Evolutionary conservation across 345 rosid genomes (phyloP).

Genomic region (Eucalyptus victrix): DNA sequence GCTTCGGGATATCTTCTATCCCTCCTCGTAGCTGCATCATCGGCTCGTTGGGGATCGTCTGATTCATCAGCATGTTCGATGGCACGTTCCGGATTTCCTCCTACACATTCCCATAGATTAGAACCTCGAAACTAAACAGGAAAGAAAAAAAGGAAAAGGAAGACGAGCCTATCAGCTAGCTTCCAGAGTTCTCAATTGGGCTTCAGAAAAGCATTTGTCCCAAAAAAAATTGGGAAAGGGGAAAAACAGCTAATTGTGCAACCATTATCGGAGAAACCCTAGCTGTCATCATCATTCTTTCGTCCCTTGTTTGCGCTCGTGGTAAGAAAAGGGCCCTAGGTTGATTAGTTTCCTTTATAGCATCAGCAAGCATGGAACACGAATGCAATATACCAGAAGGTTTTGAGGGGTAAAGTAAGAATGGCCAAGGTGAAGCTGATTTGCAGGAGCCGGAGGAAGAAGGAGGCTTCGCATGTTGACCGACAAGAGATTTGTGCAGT

Average conservation of each 20-base stretch:
- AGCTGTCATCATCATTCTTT: background rate
- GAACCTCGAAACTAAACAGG: background rate
- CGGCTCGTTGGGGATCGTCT: conserved; percentile 38
- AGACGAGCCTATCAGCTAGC: background rate
- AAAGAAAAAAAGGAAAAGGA: background rate
- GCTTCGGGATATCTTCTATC: conserved; percentile 50
- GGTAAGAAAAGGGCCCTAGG: background rate
- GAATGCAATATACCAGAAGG: conserved; percentile 27
- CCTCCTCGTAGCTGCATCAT: conserved; percentile 44
- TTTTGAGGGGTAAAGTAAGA: conserved; percentile 68
- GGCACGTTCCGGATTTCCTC: conserved; percentile 77
- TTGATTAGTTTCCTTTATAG: background rate
- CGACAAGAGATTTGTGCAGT: conserved; percentile 85
- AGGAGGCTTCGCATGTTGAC: conserved; percentile 65
- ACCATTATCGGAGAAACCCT: background rate
- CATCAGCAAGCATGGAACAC: background rate
- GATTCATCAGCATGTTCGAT: conserved; percentile 57
- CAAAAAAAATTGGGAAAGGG: background rate
- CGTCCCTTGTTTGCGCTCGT: background rate
- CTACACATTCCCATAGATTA: conserved; percentile 11
- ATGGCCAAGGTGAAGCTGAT: conserved; percentile 69
- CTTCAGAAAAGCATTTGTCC: background rate
- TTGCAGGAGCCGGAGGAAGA: conserved; percentile 39
- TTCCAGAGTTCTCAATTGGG: background rate
- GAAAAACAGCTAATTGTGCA: background rate